A percentile compares a stretch with the other conserved stretches of the same genome.
phyloP scores from a whole-genome alignment of 768 basidiomycete genomes.

The Leucosporidium creatinivorum region DNA sequence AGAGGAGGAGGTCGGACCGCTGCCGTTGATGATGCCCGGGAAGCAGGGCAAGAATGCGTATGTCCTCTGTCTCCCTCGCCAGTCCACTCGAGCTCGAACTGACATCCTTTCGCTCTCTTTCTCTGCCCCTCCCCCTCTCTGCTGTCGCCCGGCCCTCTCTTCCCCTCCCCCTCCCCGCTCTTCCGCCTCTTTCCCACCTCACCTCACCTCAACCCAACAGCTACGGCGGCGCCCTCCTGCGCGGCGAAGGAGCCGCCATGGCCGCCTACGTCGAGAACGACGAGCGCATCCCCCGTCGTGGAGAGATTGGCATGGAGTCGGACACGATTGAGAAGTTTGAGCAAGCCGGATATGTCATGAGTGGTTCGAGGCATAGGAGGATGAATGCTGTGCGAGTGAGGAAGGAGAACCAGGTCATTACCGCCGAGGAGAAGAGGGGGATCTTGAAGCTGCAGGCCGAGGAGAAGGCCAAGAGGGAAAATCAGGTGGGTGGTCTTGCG shows the following conservation, averaged over 20 bases:
- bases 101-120: neutral
- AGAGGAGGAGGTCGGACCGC: slow-evolving; percentile 29
- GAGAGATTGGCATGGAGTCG: slow-evolving; percentile 90
- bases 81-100: neutral
- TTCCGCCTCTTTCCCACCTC: neutral
- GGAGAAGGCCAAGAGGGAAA: slow-evolving; percentile 84
- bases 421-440: slow-evolving; percentile 94
- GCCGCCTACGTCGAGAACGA: slow-evolving; percentile 84
- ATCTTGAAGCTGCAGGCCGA: slow-evolving; percentile 91
- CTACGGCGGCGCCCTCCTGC: slow-evolving; percentile 80
- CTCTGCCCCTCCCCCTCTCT: neutral
- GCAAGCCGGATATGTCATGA: slow-evolving; percentile 93
- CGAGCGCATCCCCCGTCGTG: slow-evolving; percentile 92
- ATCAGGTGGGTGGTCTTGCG: slow-evolving; percentile 40
- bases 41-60: slow-evolving; percentile 6
- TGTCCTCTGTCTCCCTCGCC: neutral
- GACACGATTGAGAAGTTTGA: slow-evolving; percentile 83
- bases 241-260: slow-evolving; percentile 97
- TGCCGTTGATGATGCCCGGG: slow-evolving; percentile 16
- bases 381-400: slow-evolving; percentile 99
- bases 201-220: neutral
- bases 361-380: slow-evolving; percentile 81
- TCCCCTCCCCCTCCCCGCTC: neutral
- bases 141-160: neutral
- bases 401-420: slow-evolving; percentile 99